Conservation (phyloP, 1,139 yeast genomes). For the Candida sp. region DNA sequence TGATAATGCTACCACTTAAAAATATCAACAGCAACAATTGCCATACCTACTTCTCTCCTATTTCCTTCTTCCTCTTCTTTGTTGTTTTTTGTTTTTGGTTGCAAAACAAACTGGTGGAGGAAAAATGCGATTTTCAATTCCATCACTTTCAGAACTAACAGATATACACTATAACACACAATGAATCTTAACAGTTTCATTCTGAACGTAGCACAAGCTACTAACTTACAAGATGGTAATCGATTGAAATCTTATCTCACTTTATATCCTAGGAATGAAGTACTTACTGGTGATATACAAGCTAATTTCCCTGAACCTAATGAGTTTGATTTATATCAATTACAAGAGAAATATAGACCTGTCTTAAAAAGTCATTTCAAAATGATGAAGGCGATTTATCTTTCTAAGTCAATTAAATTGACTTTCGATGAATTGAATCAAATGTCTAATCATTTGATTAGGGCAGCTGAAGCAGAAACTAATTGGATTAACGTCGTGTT, state of each 20-base stretch:
- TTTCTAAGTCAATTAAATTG: conserved; percentile 30
- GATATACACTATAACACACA: background rate
- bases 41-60: too few relatives aligned
- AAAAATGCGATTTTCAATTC: background rate
- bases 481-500: conserved; percentile 68
- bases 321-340: conserved; percentile 36
- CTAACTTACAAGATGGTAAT: conserved; percentile 16
- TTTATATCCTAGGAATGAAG: conserved; percentile 31
- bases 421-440: conserved; percentile 40
- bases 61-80: too few relatives aligned
- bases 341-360: conserved; percentile 35
- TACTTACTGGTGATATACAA: conserved; percentile 16
- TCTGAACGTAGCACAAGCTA: conserved; percentile 11
- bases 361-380: conserved; percentile 32
- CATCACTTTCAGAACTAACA: background rate
- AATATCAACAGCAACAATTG: too few relatives aligned
- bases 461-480: conserved; percentile 61
- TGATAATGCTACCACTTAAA: too few relatives aligned
- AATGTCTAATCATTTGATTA: conserved; percentile 46
- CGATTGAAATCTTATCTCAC: conserved; percentile 24
- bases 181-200: conserved; percentile 11
- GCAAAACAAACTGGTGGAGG: conserved; percentile 3
- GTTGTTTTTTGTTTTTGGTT: conserved; percentile 1
- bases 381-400: conserved; percentile 36
- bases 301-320: conserved; percentile 32